Conservation (phyloP, 306 rosid genomes). For the Acacia crassicarpa region DNA sequence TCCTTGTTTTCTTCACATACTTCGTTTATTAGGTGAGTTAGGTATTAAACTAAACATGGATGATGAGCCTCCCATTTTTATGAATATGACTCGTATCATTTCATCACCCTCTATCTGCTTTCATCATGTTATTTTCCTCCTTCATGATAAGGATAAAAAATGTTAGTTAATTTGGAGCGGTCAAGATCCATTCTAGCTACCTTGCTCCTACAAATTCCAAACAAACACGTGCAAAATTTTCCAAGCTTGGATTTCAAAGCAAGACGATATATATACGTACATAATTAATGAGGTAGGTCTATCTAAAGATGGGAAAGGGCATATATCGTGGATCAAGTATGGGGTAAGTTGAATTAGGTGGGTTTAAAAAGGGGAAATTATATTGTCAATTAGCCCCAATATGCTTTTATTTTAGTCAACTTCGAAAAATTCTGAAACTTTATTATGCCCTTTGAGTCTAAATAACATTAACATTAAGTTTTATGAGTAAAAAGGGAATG, state of each 20-base stretch:
- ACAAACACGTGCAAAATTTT: not conserved
- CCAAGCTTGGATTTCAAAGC: not conserved
- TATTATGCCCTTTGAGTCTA: accelerated
- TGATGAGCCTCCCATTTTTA: not conserved
- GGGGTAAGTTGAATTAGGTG: too few relatives aligned
- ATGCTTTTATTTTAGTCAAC: too few relatives aligned
- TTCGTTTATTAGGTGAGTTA: not conserved
- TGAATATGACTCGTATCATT: not conserved
- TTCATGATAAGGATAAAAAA: not conserved
- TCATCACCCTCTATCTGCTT: not conserved
- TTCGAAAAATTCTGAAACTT: too few relatives aligned
- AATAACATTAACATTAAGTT: too few relatives aligned
- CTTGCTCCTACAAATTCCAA: too few relatives aligned
- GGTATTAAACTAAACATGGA: not conserved
- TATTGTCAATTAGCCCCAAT: too few relatives aligned
- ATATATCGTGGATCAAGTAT: too few relatives aligned
- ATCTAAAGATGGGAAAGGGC: not conserved
- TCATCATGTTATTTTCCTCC: not conserved
- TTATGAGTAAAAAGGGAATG: too few relatives aligned
- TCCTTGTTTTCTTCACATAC: not conserved
- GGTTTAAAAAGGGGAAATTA: too few relatives aligned
- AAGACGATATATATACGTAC: not conserved
- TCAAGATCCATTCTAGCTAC: not conserved
- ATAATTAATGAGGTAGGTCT: not conserved
- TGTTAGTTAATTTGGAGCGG: not conserved